Percentiles rank a stretch among this genome's conserved stretches.
phyloP scores from a whole-genome alignment of 768 basidiomycete genomes.

The Psilocybe azurescens region DNA sequence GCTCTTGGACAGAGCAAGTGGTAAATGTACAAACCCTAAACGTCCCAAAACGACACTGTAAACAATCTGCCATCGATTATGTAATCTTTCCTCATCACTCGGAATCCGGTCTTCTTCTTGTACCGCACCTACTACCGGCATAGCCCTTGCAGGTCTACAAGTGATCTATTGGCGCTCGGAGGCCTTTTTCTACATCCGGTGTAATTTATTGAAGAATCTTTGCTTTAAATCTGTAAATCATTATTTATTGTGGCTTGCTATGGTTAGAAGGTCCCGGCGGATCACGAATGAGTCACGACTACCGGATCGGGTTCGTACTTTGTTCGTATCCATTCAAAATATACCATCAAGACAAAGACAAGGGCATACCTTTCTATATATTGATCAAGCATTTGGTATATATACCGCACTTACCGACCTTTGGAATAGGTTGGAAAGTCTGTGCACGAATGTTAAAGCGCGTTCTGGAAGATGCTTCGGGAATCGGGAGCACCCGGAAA shows the following conservation, averaged over 20 bases:
- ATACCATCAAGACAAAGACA: not conserved
- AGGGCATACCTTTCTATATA: too few species aligned
- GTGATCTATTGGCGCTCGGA: too few species aligned
- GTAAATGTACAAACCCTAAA: conserved; percentile 4
- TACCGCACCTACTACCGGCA: not conserved
- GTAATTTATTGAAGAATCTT: not conserved
- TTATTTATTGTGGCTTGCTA: not conserved
- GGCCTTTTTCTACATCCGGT: not conserved
- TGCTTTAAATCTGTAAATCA: not conserved
- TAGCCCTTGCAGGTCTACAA: too few species aligned
- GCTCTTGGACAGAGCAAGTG: not conserved
- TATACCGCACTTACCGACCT: too few species aligned
- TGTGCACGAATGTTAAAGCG: too few species aligned
- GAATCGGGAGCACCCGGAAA: too few species aligned
- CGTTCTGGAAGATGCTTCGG: too few species aligned
- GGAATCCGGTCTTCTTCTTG: not conserved
- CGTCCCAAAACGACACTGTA: conserved; percentile 2
- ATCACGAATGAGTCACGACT: not conserved
- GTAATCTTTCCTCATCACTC: conserved; percentile 1
- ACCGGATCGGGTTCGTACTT: not conserved
- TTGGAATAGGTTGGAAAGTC: too few species aligned
- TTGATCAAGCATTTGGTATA: too few species aligned
- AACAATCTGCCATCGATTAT: conserved; percentile 9
- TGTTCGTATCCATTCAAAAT: not conserved
- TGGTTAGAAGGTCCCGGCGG: conserved; percentile 2